These are phyloP conservation scores for Pelargonium citronellum DNA, from an alignment of 441 rosid species.

Conservation along the genomic window DNA sequence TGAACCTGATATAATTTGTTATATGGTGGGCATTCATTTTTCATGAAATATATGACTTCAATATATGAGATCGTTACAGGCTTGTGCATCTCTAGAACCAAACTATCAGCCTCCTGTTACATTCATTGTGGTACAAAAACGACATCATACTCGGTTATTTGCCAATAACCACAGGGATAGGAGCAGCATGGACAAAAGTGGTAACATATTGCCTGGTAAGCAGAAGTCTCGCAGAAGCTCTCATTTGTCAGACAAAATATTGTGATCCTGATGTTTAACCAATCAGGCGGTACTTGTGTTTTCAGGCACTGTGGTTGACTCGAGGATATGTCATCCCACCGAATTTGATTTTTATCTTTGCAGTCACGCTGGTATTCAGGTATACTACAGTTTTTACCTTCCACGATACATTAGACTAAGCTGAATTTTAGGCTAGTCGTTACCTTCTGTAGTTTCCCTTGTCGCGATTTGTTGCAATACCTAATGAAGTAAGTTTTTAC, in stretches of 20 bases:
- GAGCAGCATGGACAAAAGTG: slow-evolving; percentile 83
- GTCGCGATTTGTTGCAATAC: background rate
- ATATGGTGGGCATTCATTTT: background rate
- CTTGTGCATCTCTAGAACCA: slow-evolving; percentile 93
- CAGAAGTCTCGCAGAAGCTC: background rate
- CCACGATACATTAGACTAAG: background rate
- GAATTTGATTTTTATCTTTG: slow-evolving; percentile 94
- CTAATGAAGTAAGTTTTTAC: background rate
- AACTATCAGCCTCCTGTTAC: slow-evolving; percentile 95
- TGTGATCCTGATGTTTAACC: background rate
- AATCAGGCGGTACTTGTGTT: slow-evolving; percentile 4
- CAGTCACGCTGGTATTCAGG: slow-evolving; percentile 98
- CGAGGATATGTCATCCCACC: slow-evolving; percentile 90
- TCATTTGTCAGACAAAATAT: background rate
- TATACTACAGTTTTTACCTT: slow-evolving; percentile 21
- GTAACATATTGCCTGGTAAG: slow-evolving; percentile 83
- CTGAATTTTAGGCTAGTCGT: background rate
- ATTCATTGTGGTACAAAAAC: slow-evolving; percentile 87
- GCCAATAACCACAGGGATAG: slow-evolving; percentile 86
- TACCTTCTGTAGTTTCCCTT: background rate
- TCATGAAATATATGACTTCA: slow-evolving; percentile 9
- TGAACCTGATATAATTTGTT: slow-evolving; percentile 20
- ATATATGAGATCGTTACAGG: slow-evolving; percentile 35
- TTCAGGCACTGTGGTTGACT: slow-evolving; percentile 88
- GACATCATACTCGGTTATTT: slow-evolving; percentile 90